phyloP scores from a whole-genome alignment of 2,329 filamentous ascomycete genomes.

The Epichloe festucae region DNA sequence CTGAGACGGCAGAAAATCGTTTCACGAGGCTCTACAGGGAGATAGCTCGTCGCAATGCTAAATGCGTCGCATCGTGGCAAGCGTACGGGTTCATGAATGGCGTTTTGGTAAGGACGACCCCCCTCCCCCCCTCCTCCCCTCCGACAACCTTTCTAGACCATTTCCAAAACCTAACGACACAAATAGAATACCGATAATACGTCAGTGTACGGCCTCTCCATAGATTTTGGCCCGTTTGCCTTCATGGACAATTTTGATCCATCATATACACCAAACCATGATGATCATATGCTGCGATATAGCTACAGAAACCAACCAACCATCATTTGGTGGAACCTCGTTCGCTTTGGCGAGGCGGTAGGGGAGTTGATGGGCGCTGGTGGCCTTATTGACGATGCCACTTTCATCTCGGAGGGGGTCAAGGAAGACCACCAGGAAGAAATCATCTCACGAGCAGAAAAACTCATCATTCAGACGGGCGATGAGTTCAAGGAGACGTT shows the following conservation, averaged over 20 bases:
- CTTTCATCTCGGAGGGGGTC: slow-evolving; percentile 63
- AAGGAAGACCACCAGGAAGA: slow-evolving; percentile 45
- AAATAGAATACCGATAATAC: slow-evolving; percentile 84
- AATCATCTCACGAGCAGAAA: slow-evolving; percentile 71
- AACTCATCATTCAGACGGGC: slow-evolving; percentile 63
- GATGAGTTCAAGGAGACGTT: slow-evolving; percentile 87
- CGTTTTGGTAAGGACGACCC: slow-evolving; percentile 42
- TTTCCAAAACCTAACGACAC: slow-evolving; percentile 10
- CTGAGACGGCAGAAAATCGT: slow-evolving; percentile 64
- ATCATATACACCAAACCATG: slow-evolving; percentile 89
- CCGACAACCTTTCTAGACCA: neutral
- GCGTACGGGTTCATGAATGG: slow-evolving; percentile 99
- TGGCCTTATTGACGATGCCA: slow-evolving; percentile 52
- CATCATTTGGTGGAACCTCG: slow-evolving; percentile 98
- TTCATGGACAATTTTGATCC: slow-evolving; percentile 98
- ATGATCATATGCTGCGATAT: slow-evolving; percentile 79
- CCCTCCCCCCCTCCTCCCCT: neutral
- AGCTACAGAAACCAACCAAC: slow-evolving; percentile 88
- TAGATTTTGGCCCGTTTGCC: slow-evolving; percentile 94
- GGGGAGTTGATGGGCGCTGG: slow-evolving; percentile 81
- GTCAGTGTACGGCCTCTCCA: slow-evolving; percentile 72
- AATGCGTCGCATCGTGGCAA: slow-evolving; percentile 87
- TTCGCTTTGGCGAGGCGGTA: slow-evolving; percentile 76
- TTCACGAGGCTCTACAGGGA: slow-evolving; percentile 81
- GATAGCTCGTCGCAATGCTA: slow-evolving; percentile 72